These are phyloP conservation scores for Brasenia schreberi DNA, from an alignment of 164 flowering plant genomes.

Conservation along the genomic window DNA sequence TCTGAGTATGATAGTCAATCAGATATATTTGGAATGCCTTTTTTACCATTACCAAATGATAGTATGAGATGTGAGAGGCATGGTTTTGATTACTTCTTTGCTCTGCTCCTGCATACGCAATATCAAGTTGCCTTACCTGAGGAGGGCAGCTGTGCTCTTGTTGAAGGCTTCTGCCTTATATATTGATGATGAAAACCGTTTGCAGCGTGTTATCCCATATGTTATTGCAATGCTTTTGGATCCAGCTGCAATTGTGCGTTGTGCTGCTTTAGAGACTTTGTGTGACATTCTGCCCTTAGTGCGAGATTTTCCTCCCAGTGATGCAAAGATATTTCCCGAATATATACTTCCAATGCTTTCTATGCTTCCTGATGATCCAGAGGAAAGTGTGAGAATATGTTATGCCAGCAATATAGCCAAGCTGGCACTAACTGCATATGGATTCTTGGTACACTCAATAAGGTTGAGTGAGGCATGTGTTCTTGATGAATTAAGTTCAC, in stretches of 20 bases:
- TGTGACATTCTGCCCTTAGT: constrained; percentile 85
- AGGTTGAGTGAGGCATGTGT: constrained; percentile 74
- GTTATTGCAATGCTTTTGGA: constrained; percentile 89
- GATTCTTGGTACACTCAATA: constrained; percentile 68
- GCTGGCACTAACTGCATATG: constrained; percentile 81
- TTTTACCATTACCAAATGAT: constrained; percentile 40
- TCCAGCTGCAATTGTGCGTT: constrained; percentile 92
- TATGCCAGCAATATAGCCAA: constrained; percentile 82
- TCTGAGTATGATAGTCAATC: constrained; percentile 57
- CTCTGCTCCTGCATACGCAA: constrained; percentile 93
- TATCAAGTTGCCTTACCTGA: constrained; percentile 80
- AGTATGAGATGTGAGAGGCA: constrained; percentile 76
- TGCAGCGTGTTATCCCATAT: constrained; percentile 91
- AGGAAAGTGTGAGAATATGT: constrained; percentile 96
- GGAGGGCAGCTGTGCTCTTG: constrained; percentile 71
- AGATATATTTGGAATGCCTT: constrained; percentile 62
- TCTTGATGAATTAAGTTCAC: constrained; percentile 44
- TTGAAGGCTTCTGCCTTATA: constrained; percentile 64
- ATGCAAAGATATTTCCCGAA: constrained; percentile 96
- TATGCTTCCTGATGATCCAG: constrained; percentile 97
- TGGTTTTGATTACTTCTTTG: constrained; percentile 88
- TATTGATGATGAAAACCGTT: constrained; percentile 88
- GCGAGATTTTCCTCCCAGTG: constrained; percentile 95
- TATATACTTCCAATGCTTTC: constrained; percentile 99
- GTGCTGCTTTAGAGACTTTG: constrained; percentile 86